A percentile compares a stretch with the other conserved stretches of the same genome.
phyloP scores from a whole-genome alignment of 179 eudicot genomes.

The Spergularia azorica region DNA sequence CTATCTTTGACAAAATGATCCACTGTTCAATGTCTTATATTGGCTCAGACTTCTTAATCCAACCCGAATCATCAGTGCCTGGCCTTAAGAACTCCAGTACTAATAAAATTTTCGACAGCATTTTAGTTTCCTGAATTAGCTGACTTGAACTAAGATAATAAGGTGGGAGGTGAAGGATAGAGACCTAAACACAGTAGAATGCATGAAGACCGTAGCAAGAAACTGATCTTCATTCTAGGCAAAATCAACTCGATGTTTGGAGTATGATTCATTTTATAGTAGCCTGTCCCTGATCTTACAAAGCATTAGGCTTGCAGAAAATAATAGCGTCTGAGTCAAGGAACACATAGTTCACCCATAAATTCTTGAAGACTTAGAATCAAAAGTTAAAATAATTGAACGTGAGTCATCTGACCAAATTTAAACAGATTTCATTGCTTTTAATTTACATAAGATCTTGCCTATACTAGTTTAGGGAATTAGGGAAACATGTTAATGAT shows the following conservation, averaged over 20 bases:
- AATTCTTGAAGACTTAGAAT: slow-evolving; percentile 18
- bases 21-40: too few species aligned
- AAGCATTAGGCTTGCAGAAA: background rate
- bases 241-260: background rate
- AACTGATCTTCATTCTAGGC: slow-evolving; percentile 29
- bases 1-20: too few species aligned
- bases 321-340: slow-evolving; percentile 24
- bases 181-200: slow-evolving; percentile 30
- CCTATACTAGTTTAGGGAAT: background rate
- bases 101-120: too few species aligned
- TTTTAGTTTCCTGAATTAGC: background rate
- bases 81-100: too few species aligned
- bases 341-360: slow-evolving; percentile 17
- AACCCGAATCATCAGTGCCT: too few species aligned
- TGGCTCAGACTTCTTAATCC: too few species aligned
- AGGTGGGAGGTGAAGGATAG: background rate
- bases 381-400: background rate
- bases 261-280: slow-evolving; percentile 9
- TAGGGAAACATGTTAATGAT: too few species aligned
- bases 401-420: too few species aligned
- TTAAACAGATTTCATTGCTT: background rate
- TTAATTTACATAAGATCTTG: background rate
- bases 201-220: slow-evolving; percentile 27
- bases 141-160: too few species aligned
- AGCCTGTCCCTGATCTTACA: background rate